A percentile compares a stretch with the other conserved stretches of the same genome.
phyloP scores from a whole-genome alignment of 768 basidiomycete species.

The Tubosaeta sp. region DNA sequence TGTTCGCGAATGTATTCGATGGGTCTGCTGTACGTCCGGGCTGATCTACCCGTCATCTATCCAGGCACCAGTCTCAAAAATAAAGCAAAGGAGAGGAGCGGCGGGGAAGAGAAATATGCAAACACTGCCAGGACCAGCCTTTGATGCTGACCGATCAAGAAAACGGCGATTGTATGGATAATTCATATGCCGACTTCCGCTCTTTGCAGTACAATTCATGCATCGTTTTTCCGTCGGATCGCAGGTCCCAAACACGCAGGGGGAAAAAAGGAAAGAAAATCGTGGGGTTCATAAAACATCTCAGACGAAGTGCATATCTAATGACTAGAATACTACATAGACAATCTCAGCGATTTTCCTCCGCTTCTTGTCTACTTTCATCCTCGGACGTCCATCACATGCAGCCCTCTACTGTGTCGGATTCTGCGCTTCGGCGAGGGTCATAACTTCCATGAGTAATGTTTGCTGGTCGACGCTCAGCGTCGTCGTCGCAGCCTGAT shows the following conservation, averaged over 20 bases:
- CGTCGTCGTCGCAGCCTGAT: slow-evolving; percentile 69
- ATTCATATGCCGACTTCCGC: neutral
- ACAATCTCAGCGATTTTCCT: neutral
- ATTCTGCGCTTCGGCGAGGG: slow-evolving; percentile 49
- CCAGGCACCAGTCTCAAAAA: neutral
- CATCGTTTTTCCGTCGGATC: neutral
- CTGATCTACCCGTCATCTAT: neutral
- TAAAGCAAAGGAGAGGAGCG: neutral
- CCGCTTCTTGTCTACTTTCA: neutral
- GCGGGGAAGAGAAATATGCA: neutral
- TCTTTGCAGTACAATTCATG: neutral
- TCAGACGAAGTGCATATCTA: neutral
- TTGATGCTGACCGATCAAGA: neutral
- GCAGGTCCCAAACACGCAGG: no score
- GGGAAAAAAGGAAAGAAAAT: neutral
- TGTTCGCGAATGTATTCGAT: neutral
- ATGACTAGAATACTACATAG: neutral
- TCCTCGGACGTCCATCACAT: neutral
- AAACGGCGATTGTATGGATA: neutral
- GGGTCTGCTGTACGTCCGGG: neutral
- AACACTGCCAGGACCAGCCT: neutral
- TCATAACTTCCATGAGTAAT: slow-evolving; percentile 81
- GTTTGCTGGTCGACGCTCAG: slow-evolving; percentile 76
- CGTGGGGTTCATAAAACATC: neutral
- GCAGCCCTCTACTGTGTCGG: slow-evolving; percentile 10